phyloP scores from a whole-genome alignment of 768 basidiomycete species.

The Termitomyces sp. region DNA sequence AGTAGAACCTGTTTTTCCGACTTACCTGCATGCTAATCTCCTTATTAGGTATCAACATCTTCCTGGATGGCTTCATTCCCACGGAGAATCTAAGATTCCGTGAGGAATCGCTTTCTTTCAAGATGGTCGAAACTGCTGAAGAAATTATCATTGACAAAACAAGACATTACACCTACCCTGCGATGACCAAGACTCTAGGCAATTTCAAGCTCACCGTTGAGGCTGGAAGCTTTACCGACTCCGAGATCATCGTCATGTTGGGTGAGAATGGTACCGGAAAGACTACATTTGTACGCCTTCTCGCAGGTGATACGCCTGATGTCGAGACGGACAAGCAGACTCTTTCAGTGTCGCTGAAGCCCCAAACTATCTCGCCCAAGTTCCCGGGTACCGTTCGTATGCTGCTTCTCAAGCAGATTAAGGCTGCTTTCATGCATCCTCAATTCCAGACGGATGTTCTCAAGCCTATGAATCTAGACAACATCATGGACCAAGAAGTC shows the following conservation, averaged over 20 bases:
- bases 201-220: constrained; percentile 93
- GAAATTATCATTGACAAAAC: constrained; percentile 85
- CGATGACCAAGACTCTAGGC: constrained; percentile 97
- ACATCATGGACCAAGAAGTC: constrained; percentile 96
- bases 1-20: neutral
- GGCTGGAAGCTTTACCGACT: constrained; percentile 90
- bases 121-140: constrained; percentile 95
- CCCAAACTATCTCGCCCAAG: constrained; percentile 96
- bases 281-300: constrained; percentile 93
- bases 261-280: constrained; percentile 99
- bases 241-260: constrained; percentile 98
- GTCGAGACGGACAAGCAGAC: constrained; percentile 74
- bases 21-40: constrained; percentile 1
- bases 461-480: constrained; percentile 95
- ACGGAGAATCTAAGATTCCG: constrained; percentile 98
- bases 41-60: constrained; percentile 90
- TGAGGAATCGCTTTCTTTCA: constrained; percentile 92
- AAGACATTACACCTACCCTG: constrained; percentile 84
- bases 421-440: constrained; percentile 96
- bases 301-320: constrained; percentile 93
- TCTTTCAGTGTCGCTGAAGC: constrained; percentile 90
- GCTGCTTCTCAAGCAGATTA: constrained; percentile 92
- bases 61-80: constrained; percentile 97
- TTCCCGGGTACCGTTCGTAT: constrained; percentile 97
- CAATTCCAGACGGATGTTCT: constrained; percentile 98